Conservation (phyloP, 345 rosid species). For the Aquilaria yunnanensis region DNA sequence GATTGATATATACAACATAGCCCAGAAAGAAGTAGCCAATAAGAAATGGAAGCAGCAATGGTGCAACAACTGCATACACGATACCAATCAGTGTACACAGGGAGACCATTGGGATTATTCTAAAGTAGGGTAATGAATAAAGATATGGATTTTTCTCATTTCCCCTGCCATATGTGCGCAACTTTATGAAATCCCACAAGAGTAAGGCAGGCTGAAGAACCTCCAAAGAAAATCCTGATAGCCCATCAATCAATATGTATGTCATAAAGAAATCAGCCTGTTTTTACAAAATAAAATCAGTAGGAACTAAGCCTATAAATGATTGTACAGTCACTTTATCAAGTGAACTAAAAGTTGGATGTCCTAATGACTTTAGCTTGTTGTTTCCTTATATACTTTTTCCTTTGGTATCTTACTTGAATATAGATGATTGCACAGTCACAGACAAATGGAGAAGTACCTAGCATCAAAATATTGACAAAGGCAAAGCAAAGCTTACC, state of each 20-base stretch:
- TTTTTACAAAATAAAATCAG: neutral
- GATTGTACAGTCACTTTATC: neutral
- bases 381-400: neutral
- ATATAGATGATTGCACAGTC: neutral
- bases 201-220: slow-evolving; percentile 73
- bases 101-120: slow-evolving; percentile 68
- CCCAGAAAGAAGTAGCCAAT: slow-evolving; percentile 78
- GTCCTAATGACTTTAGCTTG: neutral
- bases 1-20: slow-evolving; percentile 71
- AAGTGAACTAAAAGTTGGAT: neutral
- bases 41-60: slow-evolving; percentile 77
- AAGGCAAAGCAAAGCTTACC: slow-evolving; percentile 31
- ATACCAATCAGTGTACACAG: slow-evolving; percentile 69
- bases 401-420: neutral
- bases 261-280: slow-evolving; percentile 89
- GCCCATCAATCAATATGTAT: slow-evolving; percentile 79
- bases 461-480: neutral
- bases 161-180: slow-evolving; percentile 38
- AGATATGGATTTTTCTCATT: slow-evolving; percentile 63
- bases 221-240: slow-evolving; percentile 83
- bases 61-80: slow-evolving; percentile 81
- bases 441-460: neutral
- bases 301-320: neutral
- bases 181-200: slow-evolving; percentile 45
- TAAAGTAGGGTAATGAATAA: slow-evolving; percentile 62